Base-by-base conservation (phyloP, 495 filamentous ascomycete species). In the Trichocladium antarcticum region DNA sequence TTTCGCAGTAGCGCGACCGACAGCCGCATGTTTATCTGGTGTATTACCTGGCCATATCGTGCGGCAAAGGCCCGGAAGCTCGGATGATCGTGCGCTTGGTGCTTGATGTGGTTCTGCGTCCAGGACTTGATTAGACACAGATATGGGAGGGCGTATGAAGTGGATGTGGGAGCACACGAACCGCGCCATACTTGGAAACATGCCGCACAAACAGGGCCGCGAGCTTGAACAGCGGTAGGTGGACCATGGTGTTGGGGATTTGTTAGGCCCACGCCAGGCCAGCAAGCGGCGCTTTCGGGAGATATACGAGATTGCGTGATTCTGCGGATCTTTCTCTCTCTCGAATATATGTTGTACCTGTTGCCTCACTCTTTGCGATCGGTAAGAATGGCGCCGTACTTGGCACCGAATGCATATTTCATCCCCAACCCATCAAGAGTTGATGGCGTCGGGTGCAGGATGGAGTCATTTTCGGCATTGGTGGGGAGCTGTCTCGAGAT, bases 11-110 rank as follows among this genome's bases (percentile, higher is more conserved):
- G 70, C 3, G 90, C 87, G 22, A 97, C 76, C 12, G 85, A 82
- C 53, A 95, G 72, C 16, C 87, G 82, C 89, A 99, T 97, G 63
- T 97, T 93, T 55, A 95, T 69, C 53, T 84, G 83, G 64, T 99
- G 92, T 29, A 99, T 82, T 6, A 74, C 64, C 55, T 99, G 92
- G 21, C 75, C 75, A 59, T 77, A 77, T 38, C 54, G 62, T 15
- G 75, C 74, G 15, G 92, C 93, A 62, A 93, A 80, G 20, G 66
- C 64, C 15, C 93, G 85, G 69, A 97, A 99, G 15, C 80, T 73
- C 39, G 89, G 86, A 70, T 97, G 93, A 60, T 99, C 93, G 56
- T 85, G 85, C 14, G 92, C 93, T 74, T 96, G 89, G 20, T 74
- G 75, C 68, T 95, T 97, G 69, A 99, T 94, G 63, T 78, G 80